phyloP scores from a whole-genome alignment of 2,329 filamentous ascomycete species.

The Colletotrichum coccodes region DNA sequence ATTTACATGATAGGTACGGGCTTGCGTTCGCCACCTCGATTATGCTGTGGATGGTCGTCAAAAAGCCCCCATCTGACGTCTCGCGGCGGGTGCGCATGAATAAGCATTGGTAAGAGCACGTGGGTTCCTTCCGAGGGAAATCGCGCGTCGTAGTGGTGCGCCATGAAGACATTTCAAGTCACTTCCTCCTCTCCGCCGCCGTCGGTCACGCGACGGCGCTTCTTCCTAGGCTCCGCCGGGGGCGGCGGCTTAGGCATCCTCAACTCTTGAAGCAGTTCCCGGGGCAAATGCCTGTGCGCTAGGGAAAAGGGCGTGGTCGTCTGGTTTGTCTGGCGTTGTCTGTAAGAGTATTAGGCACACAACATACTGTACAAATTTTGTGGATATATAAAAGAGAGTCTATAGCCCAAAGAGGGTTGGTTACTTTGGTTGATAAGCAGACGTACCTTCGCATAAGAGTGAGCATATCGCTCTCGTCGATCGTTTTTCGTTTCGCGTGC shows the following conservation, averaged over 20 bases:
- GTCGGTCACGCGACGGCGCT: slow-evolving; percentile 42
- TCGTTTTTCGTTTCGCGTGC: slow-evolving; percentile 84
- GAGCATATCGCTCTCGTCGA: slow-evolving; percentile 86
- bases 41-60: slow-evolving; percentile 96
- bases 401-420: slow-evolving; percentile 17
- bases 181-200: slow-evolving; percentile 30
- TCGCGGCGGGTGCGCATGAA: slow-evolving; percentile 80
- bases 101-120: slow-evolving; percentile 71
- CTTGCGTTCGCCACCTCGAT: slow-evolving; percentile 85
- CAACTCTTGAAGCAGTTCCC: slow-evolving; percentile 85
- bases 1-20: slow-evolving; percentile 74
- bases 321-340: slow-evolving; percentile 80
- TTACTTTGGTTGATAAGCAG: slow-evolving; percentile 32
- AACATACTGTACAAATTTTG: slow-evolving; percentile 2
- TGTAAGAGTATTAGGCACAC: slow-evolving; percentile 50
- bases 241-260: slow-evolving; percentile 67
- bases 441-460: slow-evolving; percentile 85
- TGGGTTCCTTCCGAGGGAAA: not conserved
- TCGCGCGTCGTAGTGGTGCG: slow-evolving; percentile 33
- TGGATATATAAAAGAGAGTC: slow-evolving; percentile 29
- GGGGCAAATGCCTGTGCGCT: slow-evolving; percentile 83
- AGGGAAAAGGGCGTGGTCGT: slow-evolving; percentile 83
- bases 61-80: slow-evolving; percentile 82
- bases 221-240: slow-evolving; percentile 60
- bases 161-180: slow-evolving; percentile 1